A percentile compares a stretch with the other conserved stretches of the same genome.
Evolutionary conservation across 208 protist genomes (phyloP).

Genomic region (Ichthyophonus hoferi): DNA sequence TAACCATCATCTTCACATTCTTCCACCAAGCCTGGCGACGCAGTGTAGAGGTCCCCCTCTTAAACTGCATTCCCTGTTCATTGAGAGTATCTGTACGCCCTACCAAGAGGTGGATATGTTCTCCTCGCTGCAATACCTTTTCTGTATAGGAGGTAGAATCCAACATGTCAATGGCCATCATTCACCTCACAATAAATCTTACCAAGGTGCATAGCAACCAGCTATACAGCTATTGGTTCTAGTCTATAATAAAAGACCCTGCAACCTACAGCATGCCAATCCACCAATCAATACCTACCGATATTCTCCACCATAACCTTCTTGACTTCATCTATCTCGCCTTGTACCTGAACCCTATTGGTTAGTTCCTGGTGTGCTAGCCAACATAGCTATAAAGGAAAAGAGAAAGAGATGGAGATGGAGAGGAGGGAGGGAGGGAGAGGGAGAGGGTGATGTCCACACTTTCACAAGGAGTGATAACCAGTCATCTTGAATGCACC

Average conservation of each 20-base stretch:
- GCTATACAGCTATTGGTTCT: no score
- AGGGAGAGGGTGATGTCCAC: neutral
- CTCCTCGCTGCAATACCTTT: conserved; percentile 45
- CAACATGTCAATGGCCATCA: no score
- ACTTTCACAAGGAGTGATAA: no score
- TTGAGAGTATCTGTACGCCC: conserved; percentile 36
- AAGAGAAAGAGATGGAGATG: neutral
- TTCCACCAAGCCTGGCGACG: conserved; percentile 37
- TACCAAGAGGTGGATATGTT: conserved; percentile 46
- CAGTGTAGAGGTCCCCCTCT: conserved; percentile 10
- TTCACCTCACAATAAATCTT: no score
- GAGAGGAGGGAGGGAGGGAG: neutral
- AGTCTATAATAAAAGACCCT: neutral
- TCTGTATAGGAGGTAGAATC: no score
- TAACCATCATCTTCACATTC: conserved; percentile 16
- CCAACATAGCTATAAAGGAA: neutral
- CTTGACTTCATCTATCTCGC: conserved; percentile 39
- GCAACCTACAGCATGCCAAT: neutral
- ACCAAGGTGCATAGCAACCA: no score
- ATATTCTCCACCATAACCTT: conserved; percentile 41
- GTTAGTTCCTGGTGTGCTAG: no score
- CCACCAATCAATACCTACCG: conserved; percentile 14
- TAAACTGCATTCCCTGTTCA: conserved; percentile 34
- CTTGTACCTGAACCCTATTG: neutral
- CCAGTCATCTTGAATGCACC: no score